These are phyloP conservation scores for Biancaea sappan DNA, from an alignment of 306 rosid genomes.

Conservation along the genomic window DNA sequence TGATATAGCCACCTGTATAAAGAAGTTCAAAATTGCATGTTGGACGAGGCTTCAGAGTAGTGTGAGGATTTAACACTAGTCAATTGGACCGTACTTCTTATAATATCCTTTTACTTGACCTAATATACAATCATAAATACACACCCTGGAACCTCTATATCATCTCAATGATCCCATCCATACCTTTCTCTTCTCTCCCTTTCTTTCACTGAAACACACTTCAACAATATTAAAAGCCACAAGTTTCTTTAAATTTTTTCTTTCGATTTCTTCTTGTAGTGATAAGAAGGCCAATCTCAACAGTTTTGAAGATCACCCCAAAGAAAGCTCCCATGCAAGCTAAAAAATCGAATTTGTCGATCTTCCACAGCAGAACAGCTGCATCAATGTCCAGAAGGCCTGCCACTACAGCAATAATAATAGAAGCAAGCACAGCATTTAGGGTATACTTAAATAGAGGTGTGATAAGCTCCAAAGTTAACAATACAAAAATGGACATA, in stretches of 20 bases:
- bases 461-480: constrained; percentile 61
- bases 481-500: constrained; percentile 60
- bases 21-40: not conserved
- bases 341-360: constrained; percentile 77
- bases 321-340: constrained; percentile 94
- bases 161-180: too few relatives aligned
- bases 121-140: too few relatives aligned
- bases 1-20: constrained; percentile 63
- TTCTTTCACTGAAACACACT: too few relatives aligned
- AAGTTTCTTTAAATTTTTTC: not conserved
- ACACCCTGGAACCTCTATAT: too few relatives aligned
- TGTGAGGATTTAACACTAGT: too few relatives aligned
- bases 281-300: constrained; percentile 81
- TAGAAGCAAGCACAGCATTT: constrained; percentile 79
- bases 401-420: constrained; percentile 64
- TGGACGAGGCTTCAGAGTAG: too few relatives aligned
- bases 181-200: too few relatives aligned
- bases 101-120: too few relatives aligned
- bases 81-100: too few relatives aligned
- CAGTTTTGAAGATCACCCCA: constrained; percentile 76
- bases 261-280: constrained; percentile 39
- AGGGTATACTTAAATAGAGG: constrained; percentile 92
- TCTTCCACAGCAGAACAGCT: constrained; percentile 60
- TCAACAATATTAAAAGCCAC: not conserved
- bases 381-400: constrained; percentile 61